Percentiles rank a stretch among this genome's conserved stretches.
Evolutionary conservation across 1,139 yeast genomes (phyloP).

Genomic region (Torulaspora globosa): DNA sequence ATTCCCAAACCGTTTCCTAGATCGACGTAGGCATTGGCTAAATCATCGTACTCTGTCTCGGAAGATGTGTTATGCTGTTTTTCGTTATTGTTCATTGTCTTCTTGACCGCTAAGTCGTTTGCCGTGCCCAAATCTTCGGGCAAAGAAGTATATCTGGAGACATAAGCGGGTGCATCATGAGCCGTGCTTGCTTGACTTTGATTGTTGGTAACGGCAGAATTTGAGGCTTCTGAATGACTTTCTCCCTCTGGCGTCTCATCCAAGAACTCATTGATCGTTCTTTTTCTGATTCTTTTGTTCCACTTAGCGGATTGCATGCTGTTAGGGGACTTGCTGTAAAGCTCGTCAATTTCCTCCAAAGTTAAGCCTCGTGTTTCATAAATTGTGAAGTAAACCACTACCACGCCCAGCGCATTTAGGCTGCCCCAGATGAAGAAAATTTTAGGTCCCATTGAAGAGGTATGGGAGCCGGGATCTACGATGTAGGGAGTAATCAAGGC

Average conservation of each 20-base stretch:
- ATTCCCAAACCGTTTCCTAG: constrained; percentile 36
- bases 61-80: constrained; percentile 9
- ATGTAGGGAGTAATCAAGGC: constrained; percentile 73
- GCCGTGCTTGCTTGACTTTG: constrained; percentile 8
- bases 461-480: constrained; percentile 57
- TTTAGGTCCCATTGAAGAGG: constrained; percentile 62
- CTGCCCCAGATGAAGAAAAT: constrained; percentile 80
- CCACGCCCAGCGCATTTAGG: constrained; percentile 53
- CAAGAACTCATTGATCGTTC: constrained; percentile 11
- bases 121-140: neutral
- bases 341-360: constrained; percentile 70
- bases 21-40: constrained; percentile 27
- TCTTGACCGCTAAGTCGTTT: neutral
- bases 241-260: constrained; percentile 11
- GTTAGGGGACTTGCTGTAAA: constrained; percentile 46
- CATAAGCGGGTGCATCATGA: neutral
- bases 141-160: neutral
- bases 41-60: constrained; percentile 12
- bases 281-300: constrained; percentile 28
- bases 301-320: constrained; percentile 36
- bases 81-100: neutral
- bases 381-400: constrained; percentile 58
- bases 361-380: constrained; percentile 74
- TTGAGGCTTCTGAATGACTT: constrained; percentile 6
- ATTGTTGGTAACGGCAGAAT: constrained; percentile 3